These are phyloP conservation scores for Scenedesmus sp. DNA, from an alignment of 163 green algal species.

Conservation along the genomic window DNA sequence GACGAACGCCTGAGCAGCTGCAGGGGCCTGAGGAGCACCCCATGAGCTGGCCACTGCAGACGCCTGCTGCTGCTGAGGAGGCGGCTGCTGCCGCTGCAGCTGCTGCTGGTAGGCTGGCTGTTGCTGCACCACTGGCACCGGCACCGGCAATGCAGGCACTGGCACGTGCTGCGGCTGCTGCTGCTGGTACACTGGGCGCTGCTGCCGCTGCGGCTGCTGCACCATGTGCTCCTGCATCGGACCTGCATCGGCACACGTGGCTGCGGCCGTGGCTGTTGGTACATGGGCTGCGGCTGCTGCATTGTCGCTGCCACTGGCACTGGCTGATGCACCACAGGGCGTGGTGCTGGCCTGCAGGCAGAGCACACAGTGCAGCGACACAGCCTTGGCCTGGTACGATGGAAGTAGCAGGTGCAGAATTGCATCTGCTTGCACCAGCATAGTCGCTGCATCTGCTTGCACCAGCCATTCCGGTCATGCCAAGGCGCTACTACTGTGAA, in stretches of 20 bases:
- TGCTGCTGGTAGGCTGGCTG: constrained; percentile 32
- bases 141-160: not conserved
- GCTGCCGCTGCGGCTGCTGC: constrained; percentile 5
- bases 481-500: no score
- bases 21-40: constrained; percentile 1
- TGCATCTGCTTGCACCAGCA: not conserved
- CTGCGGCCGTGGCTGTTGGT: not conserved
- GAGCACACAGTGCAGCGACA: not conserved
- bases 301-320: not conserved
- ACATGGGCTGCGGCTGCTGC: not conserved
- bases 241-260: not conserved
- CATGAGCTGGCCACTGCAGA: not conserved
- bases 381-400: not conserved
- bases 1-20: not conserved
- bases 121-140: not conserved
- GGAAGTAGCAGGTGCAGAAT: no score
- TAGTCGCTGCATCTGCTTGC: no score
- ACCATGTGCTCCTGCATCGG: not conserved
- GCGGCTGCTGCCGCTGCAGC: constrained; percentile 47
- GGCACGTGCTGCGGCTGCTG: not conserved
- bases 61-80: not conserved
- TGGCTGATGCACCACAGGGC: not conserved
- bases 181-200: constrained; percentile 27
- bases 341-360: not conserved
- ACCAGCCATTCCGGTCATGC: no score